A percentile compares a stretch with the other conserved stretches of the same genome.
Conservation (phyloP, 768 basidiomycete species). For the Agaricus subrufescens region DNA sequence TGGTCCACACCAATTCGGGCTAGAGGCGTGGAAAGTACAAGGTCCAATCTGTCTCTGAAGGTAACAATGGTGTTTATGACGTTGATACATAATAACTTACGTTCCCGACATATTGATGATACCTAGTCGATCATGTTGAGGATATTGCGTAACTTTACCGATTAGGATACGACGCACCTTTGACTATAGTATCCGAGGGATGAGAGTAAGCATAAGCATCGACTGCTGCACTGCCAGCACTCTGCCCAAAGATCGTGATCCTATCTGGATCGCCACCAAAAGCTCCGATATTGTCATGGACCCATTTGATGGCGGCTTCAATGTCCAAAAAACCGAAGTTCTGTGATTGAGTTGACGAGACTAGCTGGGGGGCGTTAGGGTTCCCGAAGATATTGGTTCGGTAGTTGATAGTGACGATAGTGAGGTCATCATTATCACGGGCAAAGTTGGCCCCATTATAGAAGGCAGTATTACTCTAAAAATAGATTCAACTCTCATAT, state of each 20-base stretch:
- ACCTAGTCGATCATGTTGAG: background rate
- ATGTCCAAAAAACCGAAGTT: constrained; percentile 37
- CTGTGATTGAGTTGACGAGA: constrained; percentile 17
- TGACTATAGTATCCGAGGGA: constrained; percentile 25
- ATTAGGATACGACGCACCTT: constrained; percentile 15
- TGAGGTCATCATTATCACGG: constrained; percentile 27
- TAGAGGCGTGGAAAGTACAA: background rate
- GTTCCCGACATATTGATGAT: background rate
- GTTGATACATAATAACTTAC: constrained; percentile 23
- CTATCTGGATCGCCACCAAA: constrained; percentile 37
- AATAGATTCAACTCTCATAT: background rate
- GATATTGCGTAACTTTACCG: background rate
- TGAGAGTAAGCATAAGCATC: constrained; percentile 31
- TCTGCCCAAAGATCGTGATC: constrained; percentile 31
- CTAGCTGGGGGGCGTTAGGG: constrained; percentile 34
- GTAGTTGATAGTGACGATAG: constrained; percentile 33
- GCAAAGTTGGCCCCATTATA: constrained; percentile 29
- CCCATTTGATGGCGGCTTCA: constrained; percentile 40
- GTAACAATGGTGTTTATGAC: background rate
- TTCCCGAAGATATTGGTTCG: constrained; percentile 36
- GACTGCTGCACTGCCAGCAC: constrained; percentile 28
- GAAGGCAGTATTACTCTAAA: constrained; percentile 20
- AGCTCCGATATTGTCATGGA: constrained; percentile 12
- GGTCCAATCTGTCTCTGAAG: background rate
- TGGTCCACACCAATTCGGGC: constrained; percentile 7